Base-by-base conservation (phyloP, 495 filamentous ascomycete genomes). In the Friedmanniomyces endolithicus region DNA sequence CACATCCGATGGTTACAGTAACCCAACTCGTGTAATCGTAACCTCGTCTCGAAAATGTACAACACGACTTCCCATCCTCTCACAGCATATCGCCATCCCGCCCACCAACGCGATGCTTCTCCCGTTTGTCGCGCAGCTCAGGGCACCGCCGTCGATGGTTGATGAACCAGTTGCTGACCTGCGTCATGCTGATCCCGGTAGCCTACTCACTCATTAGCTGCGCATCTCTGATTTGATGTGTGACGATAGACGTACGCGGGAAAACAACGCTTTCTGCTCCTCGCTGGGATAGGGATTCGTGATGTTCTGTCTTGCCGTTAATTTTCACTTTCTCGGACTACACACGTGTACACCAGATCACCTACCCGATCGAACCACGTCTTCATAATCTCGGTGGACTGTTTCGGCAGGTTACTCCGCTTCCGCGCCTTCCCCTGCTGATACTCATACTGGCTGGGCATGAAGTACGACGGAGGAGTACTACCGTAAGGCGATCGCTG, bases 101-200 rank as follows among this genome's bases (percentile, higher is more conserved):
- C 7, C 53, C 45, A 17, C 11, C 20, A 16, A 12, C n/a, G 9
- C 49, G 55, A 47, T 24, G 20, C 50, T 49, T 51, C 23, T 57
- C 59, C 0, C 59, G 54, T 23, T 44, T 43, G 37, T 62, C 59
- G 1, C 59, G 59, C 11, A 62, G 50, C 40, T 62, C 59, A 19
- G 59, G 59, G 34, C 55, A 62, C 17, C 59, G 55, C 37, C 59
- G 41, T 9, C 59, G 59, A 51, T 62, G 59, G 27, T 62, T 62
- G 44, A 62, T 62, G 46, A 62, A 62, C 59, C 59, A 62, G 41
- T 62, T 62, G 50, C 59, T 62, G 55, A 62, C 59, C 46, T 62
- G 59, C 9, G 55, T 62, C 50, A 62, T 50, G 46, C 59, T 58
- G 37, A 62, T 57, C 17, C 55, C 59, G 1, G 55, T 62, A 25